Evolutionary conservation across 2,329 filamentous ascomycete genomes (phyloP).

Genomic region (Graphilbum sp.): DNA sequence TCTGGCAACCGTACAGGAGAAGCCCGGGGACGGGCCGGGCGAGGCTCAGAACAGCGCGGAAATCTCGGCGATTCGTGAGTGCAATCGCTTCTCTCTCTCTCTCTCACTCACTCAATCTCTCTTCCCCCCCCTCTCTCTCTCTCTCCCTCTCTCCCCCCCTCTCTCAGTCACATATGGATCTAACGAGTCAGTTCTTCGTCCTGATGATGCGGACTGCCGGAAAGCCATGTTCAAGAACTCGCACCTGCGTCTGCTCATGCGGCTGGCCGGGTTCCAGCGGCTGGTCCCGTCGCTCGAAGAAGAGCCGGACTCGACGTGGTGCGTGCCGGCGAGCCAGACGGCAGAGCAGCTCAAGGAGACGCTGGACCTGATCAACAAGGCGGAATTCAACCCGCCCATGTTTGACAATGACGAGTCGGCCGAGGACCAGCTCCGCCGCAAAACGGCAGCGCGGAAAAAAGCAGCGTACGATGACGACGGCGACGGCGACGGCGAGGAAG

Average conservation of each 20-base stretch:
- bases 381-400: constrained; percentile 60
- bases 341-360: constrained; percentile 51
- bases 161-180: no score
- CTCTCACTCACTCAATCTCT: constrained; percentile 3
- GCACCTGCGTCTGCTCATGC: constrained; percentile 72
- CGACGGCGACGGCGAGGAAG: constrained; percentile 26
- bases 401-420: constrained; percentile 63
- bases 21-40: no score
- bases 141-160: constrained; percentile 5
- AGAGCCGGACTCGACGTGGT: constrained; percentile 58
- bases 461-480: constrained; percentile 18
- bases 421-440: constrained; percentile 64
- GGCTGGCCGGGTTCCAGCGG: constrained; percentile 53
- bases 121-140: not conserved
- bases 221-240: constrained; percentile 78
- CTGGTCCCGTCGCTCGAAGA: constrained; percentile 26
- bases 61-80: constrained; percentile 37
- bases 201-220: constrained; percentile 49
- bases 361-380: constrained; percentile 57
- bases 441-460: constrained; percentile 33
- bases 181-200: constrained; percentile 32
- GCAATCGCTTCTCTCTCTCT: not conserved
- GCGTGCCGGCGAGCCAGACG: constrained; percentile 50
- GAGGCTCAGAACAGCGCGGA: constrained; percentile 6
- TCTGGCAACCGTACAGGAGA: not conserved